Percentiles rank a stretch among this genome's conserved stretches.
Conservation (phyloP, 2,329 filamentous ascomycete species). For the Neofusicoccum cordaticola region DNA sequence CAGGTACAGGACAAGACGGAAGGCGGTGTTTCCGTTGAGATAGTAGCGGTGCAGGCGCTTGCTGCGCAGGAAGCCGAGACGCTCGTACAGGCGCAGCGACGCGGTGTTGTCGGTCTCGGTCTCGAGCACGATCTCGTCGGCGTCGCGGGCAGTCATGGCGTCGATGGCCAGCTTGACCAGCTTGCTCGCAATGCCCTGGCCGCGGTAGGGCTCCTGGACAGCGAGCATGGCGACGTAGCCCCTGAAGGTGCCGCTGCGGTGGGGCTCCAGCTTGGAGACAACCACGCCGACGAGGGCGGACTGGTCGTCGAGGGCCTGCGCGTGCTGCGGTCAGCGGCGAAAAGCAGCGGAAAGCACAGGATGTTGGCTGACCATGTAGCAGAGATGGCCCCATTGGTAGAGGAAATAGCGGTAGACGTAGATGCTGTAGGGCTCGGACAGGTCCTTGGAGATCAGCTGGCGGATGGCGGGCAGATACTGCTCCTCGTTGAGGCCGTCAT, state of each 20-base stretch:
- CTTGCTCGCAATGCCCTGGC: conserved; percentile 78
- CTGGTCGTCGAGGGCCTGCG: conserved; percentile 32
- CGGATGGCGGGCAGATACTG: conserved; percentile 80
- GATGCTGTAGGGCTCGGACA: conserved; percentile 98
- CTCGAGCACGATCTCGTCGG: conserved; percentile 93
- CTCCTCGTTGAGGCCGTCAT: conserved; percentile 58
- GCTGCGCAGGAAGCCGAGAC: conserved; percentile 84
- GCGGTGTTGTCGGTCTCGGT: conserved; percentile 91
- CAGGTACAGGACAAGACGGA: conserved; percentile 78
- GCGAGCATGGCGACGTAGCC: conserved; percentile 99
- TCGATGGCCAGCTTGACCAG: conserved; percentile 90
- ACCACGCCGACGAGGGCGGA: conserved; percentile 79
- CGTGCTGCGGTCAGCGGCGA: conserved; percentile 2
- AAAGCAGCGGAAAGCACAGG: neutral
- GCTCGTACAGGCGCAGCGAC: conserved; percentile 89
- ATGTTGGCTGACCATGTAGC: conserved; percentile 69
- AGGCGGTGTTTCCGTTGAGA: conserved; percentile 92
- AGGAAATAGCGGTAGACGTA: conserved; percentile 99
- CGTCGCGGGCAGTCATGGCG: conserved; percentile 77
- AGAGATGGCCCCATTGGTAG: conserved; percentile 97
- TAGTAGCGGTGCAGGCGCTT: conserved; percentile 96
- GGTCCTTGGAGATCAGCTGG: conserved; percentile 88
- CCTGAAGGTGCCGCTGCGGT: conserved; percentile 79
- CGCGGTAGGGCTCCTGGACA: conserved; percentile 75
- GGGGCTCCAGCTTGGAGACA: conserved; percentile 89